phyloP scores from a whole-genome alignment of 768 basidiomycete genomes.

The Auricularia auricula-judae region DNA sequence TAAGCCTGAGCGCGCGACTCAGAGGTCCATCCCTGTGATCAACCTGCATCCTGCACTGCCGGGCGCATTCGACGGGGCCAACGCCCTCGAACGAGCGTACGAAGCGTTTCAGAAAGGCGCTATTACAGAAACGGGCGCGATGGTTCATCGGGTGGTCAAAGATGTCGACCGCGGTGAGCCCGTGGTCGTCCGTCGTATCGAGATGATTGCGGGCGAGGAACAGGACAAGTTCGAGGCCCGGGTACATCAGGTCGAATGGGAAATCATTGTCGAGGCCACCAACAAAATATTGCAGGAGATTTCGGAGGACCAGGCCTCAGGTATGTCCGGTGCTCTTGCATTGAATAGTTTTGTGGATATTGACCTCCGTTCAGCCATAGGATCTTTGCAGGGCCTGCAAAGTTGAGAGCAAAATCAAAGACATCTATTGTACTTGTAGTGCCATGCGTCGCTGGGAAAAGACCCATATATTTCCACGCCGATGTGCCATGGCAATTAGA shows the following conservation, averaged over 20 bases:
- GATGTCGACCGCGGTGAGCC: slow-evolving; percentile 92
- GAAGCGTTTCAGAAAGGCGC: slow-evolving; percentile 81
- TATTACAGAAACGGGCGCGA: slow-evolving; percentile 67
- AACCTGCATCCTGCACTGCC: slow-evolving; percentile 96
- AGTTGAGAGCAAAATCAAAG: too few species aligned
- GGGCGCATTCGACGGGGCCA: slow-evolving; percentile 91
- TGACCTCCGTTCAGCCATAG: too few species aligned
- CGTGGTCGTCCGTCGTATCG: slow-evolving; percentile 67
- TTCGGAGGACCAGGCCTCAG: too few species aligned
- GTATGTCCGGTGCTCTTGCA: too few species aligned
- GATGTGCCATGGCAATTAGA: neutral
- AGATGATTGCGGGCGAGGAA: slow-evolving; percentile 59
- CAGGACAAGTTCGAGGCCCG: slow-evolving; percentile 62
- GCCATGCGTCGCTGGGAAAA: too few species aligned
- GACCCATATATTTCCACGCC: too few species aligned
- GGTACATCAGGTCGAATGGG: slow-evolving; percentile 78
- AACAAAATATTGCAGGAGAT: slow-evolving; percentile 44
- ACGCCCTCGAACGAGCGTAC: slow-evolving; percentile 80
- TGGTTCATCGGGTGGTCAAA: slow-evolving; percentile 89
- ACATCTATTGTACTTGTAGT: too few species aligned
- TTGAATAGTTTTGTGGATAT: too few species aligned
- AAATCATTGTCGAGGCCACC: slow-evolving; percentile 82
- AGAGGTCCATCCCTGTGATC: slow-evolving; percentile 63
- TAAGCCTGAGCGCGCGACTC: neutral
- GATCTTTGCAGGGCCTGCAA: too few species aligned